These are phyloP conservation scores for Cercospora sp. DNA, from an alignment of 2,329 filamentous ascomycete species.

Conservation along the genomic window DNA sequence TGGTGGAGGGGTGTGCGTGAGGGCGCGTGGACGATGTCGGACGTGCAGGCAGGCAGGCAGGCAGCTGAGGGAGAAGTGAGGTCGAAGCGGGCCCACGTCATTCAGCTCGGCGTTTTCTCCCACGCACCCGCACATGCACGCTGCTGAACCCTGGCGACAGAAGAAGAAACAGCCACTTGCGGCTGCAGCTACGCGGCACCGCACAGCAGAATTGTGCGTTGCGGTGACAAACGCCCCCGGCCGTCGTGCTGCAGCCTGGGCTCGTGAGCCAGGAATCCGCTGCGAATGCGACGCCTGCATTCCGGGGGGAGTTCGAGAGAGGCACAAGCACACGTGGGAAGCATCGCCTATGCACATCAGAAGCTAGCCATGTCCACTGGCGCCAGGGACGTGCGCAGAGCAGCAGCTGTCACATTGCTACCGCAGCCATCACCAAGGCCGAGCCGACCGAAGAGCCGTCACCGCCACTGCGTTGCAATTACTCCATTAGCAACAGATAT, in stretches of 20 bases:
- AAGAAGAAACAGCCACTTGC: not conserved
- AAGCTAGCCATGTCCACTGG: not conserved
- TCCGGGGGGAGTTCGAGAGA: not conserved
- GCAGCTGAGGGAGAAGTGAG: not conserved
- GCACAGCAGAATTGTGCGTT: not conserved
- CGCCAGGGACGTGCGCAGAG: not conserved
- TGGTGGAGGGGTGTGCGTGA: not conserved
- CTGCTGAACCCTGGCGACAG: not conserved
- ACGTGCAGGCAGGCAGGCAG: not conserved
- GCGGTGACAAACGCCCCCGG: not conserved
- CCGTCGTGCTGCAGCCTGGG: not conserved
- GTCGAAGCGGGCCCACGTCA: not conserved
- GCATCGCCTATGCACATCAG: constrained; percentile 4
- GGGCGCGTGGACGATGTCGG: not conserved
- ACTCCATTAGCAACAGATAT: not conserved
- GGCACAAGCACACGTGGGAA: not conserved
- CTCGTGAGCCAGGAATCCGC: not conserved
- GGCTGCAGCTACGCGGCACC: not conserved
- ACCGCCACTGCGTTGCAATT: not conserved
- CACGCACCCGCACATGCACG: not conserved
- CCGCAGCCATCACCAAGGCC: not conserved
- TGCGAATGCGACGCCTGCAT: not conserved
- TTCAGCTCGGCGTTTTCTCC: not conserved
- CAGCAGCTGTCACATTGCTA: not conserved
- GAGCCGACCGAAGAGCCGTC: not conserved